These are phyloP conservation scores for Pseudogymnoascus sp. DNA, from an alignment of 2,329 filamentous ascomycete species.

Conservation along the genomic window DNA sequence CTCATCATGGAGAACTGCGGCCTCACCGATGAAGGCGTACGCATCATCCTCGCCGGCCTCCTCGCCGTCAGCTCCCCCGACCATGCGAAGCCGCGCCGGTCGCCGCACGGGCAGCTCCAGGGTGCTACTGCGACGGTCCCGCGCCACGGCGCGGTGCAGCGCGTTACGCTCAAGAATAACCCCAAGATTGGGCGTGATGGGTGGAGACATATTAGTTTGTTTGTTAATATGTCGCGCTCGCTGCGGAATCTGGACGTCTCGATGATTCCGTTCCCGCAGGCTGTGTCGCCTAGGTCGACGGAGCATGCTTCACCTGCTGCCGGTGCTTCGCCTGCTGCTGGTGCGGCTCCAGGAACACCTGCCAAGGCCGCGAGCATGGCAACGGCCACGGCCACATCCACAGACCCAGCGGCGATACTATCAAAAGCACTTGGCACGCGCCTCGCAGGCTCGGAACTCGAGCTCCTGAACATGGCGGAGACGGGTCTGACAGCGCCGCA, in stretches of 20 bases:
- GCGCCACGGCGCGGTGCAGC: conserved; percentile 63
- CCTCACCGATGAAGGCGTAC: conserved; percentile 75
- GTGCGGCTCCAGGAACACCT: conserved; percentile 13
- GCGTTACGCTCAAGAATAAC: conserved; percentile 84
- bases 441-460: conserved; percentile 65
- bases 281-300: conserved; percentile 12
- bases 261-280: conserved; percentile 66
- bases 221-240: conserved; percentile 82
- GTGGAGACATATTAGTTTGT: conserved; percentile 85
- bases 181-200: conserved; percentile 73
- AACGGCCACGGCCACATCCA: conserved; percentile 22
- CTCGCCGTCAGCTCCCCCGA: conserved; percentile 68
- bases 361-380: conserved; percentile 19
- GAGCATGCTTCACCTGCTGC: conserved; percentile 15
- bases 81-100: conserved; percentile 39
- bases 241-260: conserved; percentile 83
- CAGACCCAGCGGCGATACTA: conserved; percentile 58
- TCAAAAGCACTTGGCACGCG: conserved; percentile 70
- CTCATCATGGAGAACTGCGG: conserved; percentile 81
- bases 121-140: conserved; percentile 13
- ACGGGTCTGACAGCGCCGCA: conserved; percentile 66
- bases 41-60: conserved; percentile 79
- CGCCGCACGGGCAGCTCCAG: background rate
- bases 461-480: conserved; percentile 76
- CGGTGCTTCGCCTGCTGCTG: conserved; percentile 19